These are phyloP conservation scores for Diaporthe vaccinii DNA, from an alignment of 2,329 filamentous ascomycete species.

Conservation along the genomic window DNA sequence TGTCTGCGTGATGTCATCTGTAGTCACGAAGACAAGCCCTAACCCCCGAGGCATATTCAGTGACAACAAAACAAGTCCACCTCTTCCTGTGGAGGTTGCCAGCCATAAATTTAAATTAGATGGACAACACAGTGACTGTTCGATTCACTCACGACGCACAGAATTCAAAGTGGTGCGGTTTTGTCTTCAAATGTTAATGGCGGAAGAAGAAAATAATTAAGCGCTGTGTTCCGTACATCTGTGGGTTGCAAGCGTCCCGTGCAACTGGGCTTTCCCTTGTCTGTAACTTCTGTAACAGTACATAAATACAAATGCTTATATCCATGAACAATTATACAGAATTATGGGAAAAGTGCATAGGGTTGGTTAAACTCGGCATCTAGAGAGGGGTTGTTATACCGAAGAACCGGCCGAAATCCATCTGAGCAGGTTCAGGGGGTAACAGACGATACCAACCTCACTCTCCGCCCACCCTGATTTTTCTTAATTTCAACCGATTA, in stretches of 20 bases:
- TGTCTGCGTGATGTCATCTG: slow-evolving; percentile 8
- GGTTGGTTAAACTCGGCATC: background rate
- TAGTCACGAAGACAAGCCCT: background rate
- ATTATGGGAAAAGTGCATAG: background rate
- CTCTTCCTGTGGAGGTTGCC: background rate
- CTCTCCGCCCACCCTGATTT: no score
- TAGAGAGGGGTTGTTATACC: background rate
- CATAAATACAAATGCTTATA: no score
- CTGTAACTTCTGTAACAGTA: no score
- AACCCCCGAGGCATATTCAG: background rate
- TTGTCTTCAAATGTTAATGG: background rate
- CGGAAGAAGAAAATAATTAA: no score
- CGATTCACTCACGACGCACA: background rate
- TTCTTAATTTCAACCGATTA: background rate
- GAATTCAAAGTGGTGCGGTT: background rate
- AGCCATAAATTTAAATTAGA: background rate
- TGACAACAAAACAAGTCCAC: background rate
- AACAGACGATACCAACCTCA: background rate
- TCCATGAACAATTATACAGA: no score
- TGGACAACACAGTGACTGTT: background rate
- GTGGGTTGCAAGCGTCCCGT: no score
- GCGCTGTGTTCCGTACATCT: no score
- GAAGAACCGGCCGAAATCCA: background rate
- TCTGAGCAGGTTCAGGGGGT: background rate
- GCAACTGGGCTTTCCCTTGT: background rate